Evolutionary conservation across 1,284 basidiomycete species (phyloP).

Genomic region (Ganoderma meredithae): DNA sequence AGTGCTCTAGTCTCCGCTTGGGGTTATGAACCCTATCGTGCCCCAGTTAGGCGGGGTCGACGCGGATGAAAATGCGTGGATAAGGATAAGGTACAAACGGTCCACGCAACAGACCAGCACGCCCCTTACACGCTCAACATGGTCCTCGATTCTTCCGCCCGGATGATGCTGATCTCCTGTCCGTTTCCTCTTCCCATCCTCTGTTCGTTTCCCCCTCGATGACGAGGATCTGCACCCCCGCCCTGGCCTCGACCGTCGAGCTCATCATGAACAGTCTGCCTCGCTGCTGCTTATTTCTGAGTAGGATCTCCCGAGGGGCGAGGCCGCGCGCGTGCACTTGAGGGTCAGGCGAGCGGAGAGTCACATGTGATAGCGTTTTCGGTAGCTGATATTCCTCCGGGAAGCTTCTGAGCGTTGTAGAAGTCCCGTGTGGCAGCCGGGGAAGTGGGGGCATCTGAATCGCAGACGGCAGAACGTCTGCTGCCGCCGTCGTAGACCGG

Average conservation of each 20-base stretch:
- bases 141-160: conserved; percentile 21
- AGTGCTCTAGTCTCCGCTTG: not conserved
- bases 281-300: not conserved
- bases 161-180: conserved; percentile 23
- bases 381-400: conserved; percentile 13
- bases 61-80: conserved; percentile 1
- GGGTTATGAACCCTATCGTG: conserved; percentile 3
- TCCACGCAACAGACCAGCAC: not conserved
- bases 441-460: conserved; percentile 13
- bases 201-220: conserved; percentile 15
- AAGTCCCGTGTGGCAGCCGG: conserved; percentile 15
- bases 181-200: conserved; percentile 12
- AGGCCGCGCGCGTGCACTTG: conserved; percentile 13
- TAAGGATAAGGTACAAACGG: conserved; percentile 13
- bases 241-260: conserved; percentile 9
- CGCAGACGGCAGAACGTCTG: conserved; percentile 15
- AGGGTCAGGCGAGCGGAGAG: conserved; percentile 11
- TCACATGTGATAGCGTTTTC: conserved; percentile 17
- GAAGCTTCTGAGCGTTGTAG: conserved; percentile 12
- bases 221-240: conserved; percentile 31
- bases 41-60: not conserved
- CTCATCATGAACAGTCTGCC: conserved; percentile 1
- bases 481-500: conserved; percentile 26
- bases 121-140: conserved; percentile 7
- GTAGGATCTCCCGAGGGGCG: conserved; percentile 12